Percentiles rank a stretch among this genome's conserved stretches.
phyloP scores from a whole-genome alignment of 2,329 filamentous ascomycete genomes.

The Fusarium nurragi region DNA sequence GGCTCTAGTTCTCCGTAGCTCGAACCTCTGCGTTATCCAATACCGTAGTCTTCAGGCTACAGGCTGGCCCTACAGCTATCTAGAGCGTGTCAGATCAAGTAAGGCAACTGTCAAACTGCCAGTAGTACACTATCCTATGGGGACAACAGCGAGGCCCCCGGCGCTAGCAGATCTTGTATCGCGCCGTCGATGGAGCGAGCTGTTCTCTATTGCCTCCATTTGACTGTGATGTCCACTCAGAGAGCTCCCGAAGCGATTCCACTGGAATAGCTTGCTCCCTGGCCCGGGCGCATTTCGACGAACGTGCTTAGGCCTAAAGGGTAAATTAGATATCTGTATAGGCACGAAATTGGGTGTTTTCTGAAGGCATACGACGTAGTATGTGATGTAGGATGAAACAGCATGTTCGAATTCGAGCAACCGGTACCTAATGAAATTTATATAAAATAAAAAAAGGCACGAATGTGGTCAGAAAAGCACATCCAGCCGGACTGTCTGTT shows the following conservation, averaged over 20 bases:
- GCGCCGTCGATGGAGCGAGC: too few relatives aligned
- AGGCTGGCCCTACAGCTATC: not conserved
- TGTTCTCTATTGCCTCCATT: not conserved
- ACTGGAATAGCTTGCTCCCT: too few relatives aligned
- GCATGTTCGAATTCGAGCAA: too few relatives aligned
- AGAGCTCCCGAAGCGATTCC: rapidly evolving
- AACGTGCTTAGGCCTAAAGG: too few relatives aligned
- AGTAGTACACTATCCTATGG: not conserved
- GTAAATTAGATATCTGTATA: too few relatives aligned
- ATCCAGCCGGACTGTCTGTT: rapidly evolving
- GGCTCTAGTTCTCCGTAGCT: not conserved
- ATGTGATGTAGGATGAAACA: too few relatives aligned
- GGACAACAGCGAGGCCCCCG: not conserved
- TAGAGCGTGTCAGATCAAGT: not conserved
- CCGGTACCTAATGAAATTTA: not conserved
- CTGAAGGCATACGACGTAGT: too few relatives aligned
- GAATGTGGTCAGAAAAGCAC: not conserved
- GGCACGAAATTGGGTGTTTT: too few relatives aligned
- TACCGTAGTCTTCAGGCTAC: too few relatives aligned
- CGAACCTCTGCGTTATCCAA: too few relatives aligned
- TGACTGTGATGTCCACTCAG: not conserved
- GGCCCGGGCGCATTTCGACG: too few relatives aligned
- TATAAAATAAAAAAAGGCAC: rapidly evolving
- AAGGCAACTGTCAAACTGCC: not conserved
- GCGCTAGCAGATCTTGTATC: not conserved